A percentile compares a stretch with the other conserved stretches of the same genome.
phyloP scores from a whole-genome alignment of 148 eudicot species.

The Pharnaceum exiguum region DNA sequence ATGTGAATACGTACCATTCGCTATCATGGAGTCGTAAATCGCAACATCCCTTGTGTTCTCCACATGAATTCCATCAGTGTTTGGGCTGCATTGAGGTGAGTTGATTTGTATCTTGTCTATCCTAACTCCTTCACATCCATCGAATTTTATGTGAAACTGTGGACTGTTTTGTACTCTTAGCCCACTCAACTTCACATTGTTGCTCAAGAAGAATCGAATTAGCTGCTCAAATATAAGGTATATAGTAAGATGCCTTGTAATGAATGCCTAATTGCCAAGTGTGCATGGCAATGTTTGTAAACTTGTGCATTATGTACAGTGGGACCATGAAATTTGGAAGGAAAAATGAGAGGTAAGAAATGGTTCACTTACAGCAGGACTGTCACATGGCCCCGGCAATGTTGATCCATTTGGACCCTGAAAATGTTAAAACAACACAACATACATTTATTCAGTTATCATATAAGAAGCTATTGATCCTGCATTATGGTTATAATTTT shows the following conservation, averaged over 20 bases:
- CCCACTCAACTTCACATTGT: constrained; percentile 51
- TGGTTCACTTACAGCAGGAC: constrained; percentile 74
- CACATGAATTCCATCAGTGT: constrained; percentile 93
- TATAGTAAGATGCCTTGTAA: too few species aligned
- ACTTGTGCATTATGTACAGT: too few species aligned
- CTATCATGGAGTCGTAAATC: constrained; percentile 77
- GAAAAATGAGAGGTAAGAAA: not conserved
- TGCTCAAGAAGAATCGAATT: constrained; percentile 86
- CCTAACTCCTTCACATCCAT: constrained; percentile 83
- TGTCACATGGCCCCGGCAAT: constrained; percentile 90
- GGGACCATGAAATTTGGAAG: not conserved
- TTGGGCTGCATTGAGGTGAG: constrained; percentile 83
- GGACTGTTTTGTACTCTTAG: constrained; percentile 83
- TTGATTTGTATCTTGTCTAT: constrained; percentile 76
- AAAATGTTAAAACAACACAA: constrained; percentile 4
- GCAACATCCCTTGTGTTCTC: constrained; percentile 64
- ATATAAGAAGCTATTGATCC: not conserved
- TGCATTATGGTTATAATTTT: not conserved
- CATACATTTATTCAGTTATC: not conserved
- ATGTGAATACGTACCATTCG: constrained; percentile 64
- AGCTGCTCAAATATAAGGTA: constrained; percentile 37
- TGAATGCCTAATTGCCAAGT: too few species aligned
- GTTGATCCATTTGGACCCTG: constrained; percentile 96
- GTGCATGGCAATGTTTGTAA: too few species aligned
- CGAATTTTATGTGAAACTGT: constrained; percentile 86